Percentiles rank a stretch among this genome's conserved stretches.
Evolutionary conservation across 768 basidiomycete species (phyloP).

Genomic region (Mycena filopes): DNA sequence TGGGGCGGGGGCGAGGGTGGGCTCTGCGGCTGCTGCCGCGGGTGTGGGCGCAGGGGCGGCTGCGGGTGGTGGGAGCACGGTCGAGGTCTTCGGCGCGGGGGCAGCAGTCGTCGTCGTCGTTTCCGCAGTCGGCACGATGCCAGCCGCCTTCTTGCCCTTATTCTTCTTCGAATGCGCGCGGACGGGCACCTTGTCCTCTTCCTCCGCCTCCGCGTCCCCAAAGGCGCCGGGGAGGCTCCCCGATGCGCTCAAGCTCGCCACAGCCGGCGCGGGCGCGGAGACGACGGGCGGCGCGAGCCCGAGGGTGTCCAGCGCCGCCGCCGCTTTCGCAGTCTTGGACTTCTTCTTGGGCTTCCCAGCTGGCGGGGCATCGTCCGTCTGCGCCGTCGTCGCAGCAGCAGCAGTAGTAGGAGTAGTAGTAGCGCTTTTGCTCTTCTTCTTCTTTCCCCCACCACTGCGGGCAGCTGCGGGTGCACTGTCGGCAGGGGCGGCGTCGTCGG

Average conservation of each 20-base stretch:
- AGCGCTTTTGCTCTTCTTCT: slow-evolving; percentile 14
- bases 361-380: neutral
- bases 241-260: neutral
- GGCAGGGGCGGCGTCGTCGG: too few species aligned
- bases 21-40: slow-evolving; percentile 9
- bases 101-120: neutral
- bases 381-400: neutral
- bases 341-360: slow-evolving; percentile 14
- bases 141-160: slow-evolving; percentile 41
- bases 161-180: slow-evolving; percentile 34
- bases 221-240: slow-evolving; percentile 16
- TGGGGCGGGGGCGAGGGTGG: slow-evolving; percentile 17
- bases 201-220: slow-evolving; percentile 8
- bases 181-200: neutral
- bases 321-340: slow-evolving; percentile 10
- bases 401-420: neutral
- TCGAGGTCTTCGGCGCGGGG: neutral
- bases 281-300: too few species aligned
- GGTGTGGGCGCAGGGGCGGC: slow-evolving; percentile 13
- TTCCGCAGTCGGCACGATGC: neutral
- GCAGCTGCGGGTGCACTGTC: too few species aligned
- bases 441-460: slow-evolving; percentile 1
- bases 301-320: neutral
- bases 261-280: neutral
- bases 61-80: neutral